Percentiles rank a stretch among this genome's conserved stretches.
phyloP scores from a whole-genome alignment of 2,329 filamentous ascomycete genomes.

The Aspergillus latus region DNA sequence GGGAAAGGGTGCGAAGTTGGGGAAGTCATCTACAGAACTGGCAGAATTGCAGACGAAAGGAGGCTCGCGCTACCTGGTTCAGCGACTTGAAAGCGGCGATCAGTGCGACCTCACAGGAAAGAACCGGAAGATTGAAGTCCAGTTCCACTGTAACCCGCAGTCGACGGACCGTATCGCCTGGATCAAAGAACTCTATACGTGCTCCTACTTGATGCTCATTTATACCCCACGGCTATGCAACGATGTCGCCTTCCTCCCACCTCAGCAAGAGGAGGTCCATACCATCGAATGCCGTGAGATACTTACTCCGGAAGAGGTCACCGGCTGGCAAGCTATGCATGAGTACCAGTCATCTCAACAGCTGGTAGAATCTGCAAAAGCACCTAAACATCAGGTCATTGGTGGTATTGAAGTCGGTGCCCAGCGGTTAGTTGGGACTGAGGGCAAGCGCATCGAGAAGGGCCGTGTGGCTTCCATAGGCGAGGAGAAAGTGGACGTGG shows the following conservation, averaged over 20 bases:
- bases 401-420: conserved; percentile 62
- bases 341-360: conserved; percentile 33
- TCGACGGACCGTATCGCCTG: conserved; percentile 75
- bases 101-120: conserved; percentile 82
- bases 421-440: conserved; percentile 54
- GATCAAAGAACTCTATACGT: conserved; percentile 91
- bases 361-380: conserved; percentile 31
- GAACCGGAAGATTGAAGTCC: conserved; percentile 77
- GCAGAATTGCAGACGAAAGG: conserved; percentile 77
- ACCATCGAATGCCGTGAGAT: conserved; percentile 74
- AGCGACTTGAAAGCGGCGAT: conserved; percentile 76
- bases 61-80: conserved; percentile 81
- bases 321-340: conserved; percentile 47
- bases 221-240: conserved; percentile 85
- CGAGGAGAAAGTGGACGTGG: conserved; percentile 48
- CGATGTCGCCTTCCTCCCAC: conserved; percentile 82
- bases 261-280: conserved; percentile 73
- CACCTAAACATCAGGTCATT: conserved; percentile 45
- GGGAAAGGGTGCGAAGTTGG: conserved; percentile 26
- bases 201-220: conserved; percentile 89
- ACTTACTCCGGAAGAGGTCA: conserved; percentile 56
- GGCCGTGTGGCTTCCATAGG: conserved; percentile 56
- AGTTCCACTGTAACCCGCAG: conserved; percentile 76
- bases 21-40: conserved; percentile 39
- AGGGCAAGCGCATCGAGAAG: conserved; percentile 59